Conservation (phyloP, 306 rosid genomes). For the Cercis canadensis region DNA sequence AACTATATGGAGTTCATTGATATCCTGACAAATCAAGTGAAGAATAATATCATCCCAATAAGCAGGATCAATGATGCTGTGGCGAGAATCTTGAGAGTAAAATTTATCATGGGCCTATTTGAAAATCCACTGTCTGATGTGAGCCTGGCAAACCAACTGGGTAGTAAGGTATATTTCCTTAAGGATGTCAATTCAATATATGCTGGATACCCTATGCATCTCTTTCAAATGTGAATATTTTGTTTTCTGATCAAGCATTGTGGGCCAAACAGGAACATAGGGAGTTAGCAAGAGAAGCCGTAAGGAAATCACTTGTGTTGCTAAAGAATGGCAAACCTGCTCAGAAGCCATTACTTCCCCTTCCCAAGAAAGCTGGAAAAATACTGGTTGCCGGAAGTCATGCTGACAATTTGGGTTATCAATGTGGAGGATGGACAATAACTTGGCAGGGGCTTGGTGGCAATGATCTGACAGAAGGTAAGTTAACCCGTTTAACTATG, state of each 20-base stretch:
- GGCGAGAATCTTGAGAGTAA: slow-evolving; percentile 73
- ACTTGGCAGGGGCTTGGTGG: slow-evolving; percentile 90
- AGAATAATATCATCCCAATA: slow-evolving; percentile 65
- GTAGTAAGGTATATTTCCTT: slow-evolving; percentile 59
- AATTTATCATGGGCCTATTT: slow-evolving; percentile 83
- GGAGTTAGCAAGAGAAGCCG: slow-evolving; percentile 91
- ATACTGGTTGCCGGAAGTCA: slow-evolving; percentile 87
- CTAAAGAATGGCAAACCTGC: slow-evolving; percentile 76
- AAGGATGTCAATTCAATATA: slow-evolving; percentile 11
- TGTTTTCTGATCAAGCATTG: slow-evolving; percentile 4
- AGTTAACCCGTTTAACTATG: too few species aligned
- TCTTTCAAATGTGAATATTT: slow-evolving; percentile 11
- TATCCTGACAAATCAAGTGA: slow-evolving; percentile 61
- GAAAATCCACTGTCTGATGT: slow-evolving; percentile 75
- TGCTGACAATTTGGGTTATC: slow-evolving; percentile 87
- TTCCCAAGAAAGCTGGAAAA: slow-evolving; percentile 80
- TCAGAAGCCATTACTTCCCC: slow-evolving; percentile 73
- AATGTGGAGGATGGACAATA: slow-evolving; percentile 99
- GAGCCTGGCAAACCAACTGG: slow-evolving; percentile 73
- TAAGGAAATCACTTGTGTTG: slow-evolving; percentile 85
- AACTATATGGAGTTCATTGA: slow-evolving; percentile 63
- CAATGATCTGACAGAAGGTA: slow-evolving; percentile 76
- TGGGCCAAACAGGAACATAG: slow-evolving; percentile 76
- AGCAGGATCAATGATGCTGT: slow-evolving; percentile 89
- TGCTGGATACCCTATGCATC: neutral